phyloP scores from a whole-genome alignment of 768 basidiomycete genomes.

The Guyanaporus albipodus region DNA sequence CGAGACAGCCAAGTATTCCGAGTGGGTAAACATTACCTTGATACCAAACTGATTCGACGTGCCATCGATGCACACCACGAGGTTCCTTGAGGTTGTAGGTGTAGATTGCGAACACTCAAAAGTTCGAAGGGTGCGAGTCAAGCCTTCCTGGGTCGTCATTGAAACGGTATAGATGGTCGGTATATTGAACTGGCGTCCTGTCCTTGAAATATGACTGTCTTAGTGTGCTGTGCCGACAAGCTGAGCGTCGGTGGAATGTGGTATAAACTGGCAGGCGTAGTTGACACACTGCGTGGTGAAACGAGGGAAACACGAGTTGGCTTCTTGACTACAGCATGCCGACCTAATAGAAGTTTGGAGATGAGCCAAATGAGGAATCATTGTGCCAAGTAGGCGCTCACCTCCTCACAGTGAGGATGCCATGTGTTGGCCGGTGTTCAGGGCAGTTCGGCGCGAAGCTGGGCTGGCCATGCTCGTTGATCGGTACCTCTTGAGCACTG shows the following conservation, averaged over 20 bases:
- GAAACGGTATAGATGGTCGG: neutral
- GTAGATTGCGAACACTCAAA: conserved; percentile 3
- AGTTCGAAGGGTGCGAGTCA: neutral
- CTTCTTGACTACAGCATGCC: conserved; percentile 10
- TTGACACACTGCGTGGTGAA: neutral
- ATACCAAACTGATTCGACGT: conserved; percentile 38
- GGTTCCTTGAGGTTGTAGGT: conserved; percentile 11
- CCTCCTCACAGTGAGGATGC: conserved; percentile 1
- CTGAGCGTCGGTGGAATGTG: neutral
- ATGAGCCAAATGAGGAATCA: neutral
- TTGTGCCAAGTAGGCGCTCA: neutral
- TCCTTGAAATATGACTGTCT: neutral
- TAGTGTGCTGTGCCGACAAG: neutral
- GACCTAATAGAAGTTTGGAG: neutral
- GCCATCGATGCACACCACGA: conserved; percentile 38
- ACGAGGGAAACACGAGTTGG: conserved; percentile 11
- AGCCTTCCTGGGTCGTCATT: conserved; percentile 6
- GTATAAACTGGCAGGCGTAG: neutral
- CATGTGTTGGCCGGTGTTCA: neutral
- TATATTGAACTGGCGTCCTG: neutral
- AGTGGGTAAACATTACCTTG: conserved; percentile 19
- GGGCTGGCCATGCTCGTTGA: no score
- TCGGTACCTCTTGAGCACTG: no score
- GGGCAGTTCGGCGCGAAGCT: neutral
- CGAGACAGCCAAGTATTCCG: neutral